Evolutionary conservation across 495 filamentous ascomycete species (phyloP).

Genomic region (Pyronema omphalodes): DNA sequence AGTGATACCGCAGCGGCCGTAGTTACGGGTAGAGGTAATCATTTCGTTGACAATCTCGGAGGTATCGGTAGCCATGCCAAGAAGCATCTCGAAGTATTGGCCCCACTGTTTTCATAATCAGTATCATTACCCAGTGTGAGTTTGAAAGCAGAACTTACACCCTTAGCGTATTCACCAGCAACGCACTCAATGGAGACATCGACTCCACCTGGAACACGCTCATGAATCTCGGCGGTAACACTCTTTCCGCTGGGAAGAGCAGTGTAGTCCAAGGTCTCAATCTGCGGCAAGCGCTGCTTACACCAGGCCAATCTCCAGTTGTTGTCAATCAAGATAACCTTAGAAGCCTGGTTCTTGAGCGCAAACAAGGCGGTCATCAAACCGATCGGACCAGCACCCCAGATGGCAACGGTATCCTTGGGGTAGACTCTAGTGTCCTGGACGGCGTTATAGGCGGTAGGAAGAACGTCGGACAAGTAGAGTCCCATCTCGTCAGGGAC

Average conservation of each 20-base stretch:
- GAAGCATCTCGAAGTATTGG: conserved; percentile 54
- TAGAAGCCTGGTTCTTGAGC: conserved; percentile 48
- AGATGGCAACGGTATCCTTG: conserved; percentile 65
- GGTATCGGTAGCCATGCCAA: conserved; percentile 69
- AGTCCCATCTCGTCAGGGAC: conserved; percentile 50
- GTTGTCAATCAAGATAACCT: conserved; percentile 67
- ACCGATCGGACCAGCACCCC: conserved; percentile 43
- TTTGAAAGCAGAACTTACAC: neutral
- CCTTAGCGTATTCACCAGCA: conserved; percentile 48
- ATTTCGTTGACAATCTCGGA: conserved; percentile 79
- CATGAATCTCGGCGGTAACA: conserved; percentile 51
- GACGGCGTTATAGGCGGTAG: conserved; percentile 49
- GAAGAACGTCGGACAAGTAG: conserved; percentile 44
- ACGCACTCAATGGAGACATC: conserved; percentile 71
- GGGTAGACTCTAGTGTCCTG: conserved; percentile 68
- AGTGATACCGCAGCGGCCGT: conserved; percentile 57
- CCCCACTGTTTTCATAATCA: conserved; percentile 29
- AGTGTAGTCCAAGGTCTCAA: conserved; percentile 41
- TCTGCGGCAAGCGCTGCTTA: conserved; percentile 41
- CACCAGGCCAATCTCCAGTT: conserved; percentile 49
- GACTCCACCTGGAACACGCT: conserved; percentile 47
- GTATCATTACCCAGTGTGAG: too few relatives aligned
- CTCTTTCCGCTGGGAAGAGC: conserved; percentile 36
- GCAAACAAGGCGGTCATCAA: conserved; percentile 66
- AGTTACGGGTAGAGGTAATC: conserved; percentile 57